Evolutionary conservation across 495 filamentous ascomycete genomes (phyloP), one percentile per base, ranked within the genome.

Genomic region (Bombardia bombarda): DNA sequence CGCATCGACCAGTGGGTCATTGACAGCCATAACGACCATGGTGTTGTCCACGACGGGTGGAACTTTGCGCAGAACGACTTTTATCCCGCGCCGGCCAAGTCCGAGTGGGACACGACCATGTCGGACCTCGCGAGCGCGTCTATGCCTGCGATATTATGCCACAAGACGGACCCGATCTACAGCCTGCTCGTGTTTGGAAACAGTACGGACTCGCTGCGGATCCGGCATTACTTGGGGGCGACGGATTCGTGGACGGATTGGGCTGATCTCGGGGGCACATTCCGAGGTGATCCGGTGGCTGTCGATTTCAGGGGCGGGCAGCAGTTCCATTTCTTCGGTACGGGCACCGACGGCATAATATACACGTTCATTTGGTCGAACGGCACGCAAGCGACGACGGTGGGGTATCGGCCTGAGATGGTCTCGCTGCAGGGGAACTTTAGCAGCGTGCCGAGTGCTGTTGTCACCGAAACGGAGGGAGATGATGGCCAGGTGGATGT

Each of bases 1-100:
- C 42, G 42, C 1, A 45, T 45, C 22, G 42, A 45, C 22, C 42
- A 45, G 24, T 45, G 42, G 42, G 34, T 45, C 2, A 24, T 45
- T 23, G 33, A 43, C 41, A 20, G 34, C 16, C 25, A 28, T 7
- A 30, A 31, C 3, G 9, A 21, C 8, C 33, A 23, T 2, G 32
- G 16, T 10, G 24, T 45, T 17, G 18, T 23, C 16, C 42, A 45
- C 33, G 22, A 45, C 33, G 25, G 38, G 7, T 45, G 42, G 42
- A 30, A 45, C 33, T 14, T 18, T 3, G 23, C 14, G n/a, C 21
- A 31, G 3, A 25, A 32, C 13, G 34, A 37, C 13, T 45, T 45
- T 30, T 22, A 45, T 7, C 21, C 32, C 16, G 33, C 32, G 8
- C 14, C 33, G 4, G 21, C 14, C 13, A 28, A 31, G 5, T 9